Percentiles rank a stretch among this genome's conserved stretches.
phyloP scores from a whole-genome alignment of 148 eudicot species.

The Rhododendron henanense region DNA sequence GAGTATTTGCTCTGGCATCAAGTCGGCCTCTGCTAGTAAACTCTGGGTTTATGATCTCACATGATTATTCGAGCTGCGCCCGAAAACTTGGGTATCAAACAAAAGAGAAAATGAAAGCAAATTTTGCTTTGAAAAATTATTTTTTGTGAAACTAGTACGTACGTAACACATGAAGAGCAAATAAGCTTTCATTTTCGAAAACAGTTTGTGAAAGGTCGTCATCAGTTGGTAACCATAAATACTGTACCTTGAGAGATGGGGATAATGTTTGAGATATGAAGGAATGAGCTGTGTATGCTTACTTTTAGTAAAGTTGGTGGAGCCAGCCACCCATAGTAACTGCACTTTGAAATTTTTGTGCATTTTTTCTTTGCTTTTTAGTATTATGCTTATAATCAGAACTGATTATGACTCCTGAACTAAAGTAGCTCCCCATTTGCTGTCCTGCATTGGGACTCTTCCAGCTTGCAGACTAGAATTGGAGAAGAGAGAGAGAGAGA shows the following conservation, averaged over 20 bases:
- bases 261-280: neutral
- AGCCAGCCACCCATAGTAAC: constrained; percentile 2
- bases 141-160: neutral
- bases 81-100: neutral
- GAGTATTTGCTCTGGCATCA: no score
- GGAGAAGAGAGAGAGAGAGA: neutral
- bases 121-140: no score
- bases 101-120: no score
- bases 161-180: neutral
- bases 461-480: neutral
- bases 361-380: neutral
- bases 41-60: neutral
- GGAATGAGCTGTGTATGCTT: neutral
- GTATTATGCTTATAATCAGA: neutral
- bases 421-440: neutral
- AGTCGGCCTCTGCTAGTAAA: no score
- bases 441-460: neutral
- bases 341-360: neutral
- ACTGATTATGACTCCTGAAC: neutral
- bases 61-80: neutral
- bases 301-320: constrained; percentile 16
- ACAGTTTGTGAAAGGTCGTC: neutral
- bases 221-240: neutral
- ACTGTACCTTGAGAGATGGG: neutral
- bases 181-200: neutral